A percentile compares a stretch with the other conserved stretches of the same genome.
Conservation (phyloP, 164 flowering plant genomes). For the Stephania yunnanensis region DNA sequence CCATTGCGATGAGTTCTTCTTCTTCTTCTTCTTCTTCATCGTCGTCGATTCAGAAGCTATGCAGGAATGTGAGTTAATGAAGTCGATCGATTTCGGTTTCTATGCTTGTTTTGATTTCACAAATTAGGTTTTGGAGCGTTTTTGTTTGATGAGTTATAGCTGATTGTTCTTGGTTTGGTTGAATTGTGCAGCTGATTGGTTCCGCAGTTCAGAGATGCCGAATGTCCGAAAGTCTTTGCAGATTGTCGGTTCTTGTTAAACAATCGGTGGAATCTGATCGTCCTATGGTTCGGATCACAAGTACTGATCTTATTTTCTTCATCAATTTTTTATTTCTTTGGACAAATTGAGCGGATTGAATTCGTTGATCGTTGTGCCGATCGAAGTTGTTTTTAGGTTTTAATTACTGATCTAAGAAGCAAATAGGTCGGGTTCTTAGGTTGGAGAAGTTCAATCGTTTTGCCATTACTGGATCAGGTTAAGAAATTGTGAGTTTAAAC, state of each 20-base stretch:
- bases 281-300: constrained; percentile 33
- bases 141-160: neutral
- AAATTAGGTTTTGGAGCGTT: neutral
- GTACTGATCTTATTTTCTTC: constrained; percentile 22
- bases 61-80: constrained; percentile 28
- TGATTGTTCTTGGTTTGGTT: neutral
- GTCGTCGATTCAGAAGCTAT: constrained; percentile 19
- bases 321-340: neutral
- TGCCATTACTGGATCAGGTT: neutral
- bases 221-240: constrained; percentile 46
- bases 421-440: too few relatives aligned
- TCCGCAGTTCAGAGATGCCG: constrained; percentile 66
- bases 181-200: constrained; percentile 41
- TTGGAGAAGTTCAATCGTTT: neutral
- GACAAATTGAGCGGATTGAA: neutral
- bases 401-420: neutral
- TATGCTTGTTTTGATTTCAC: neutral
- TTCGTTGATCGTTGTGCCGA: neutral
- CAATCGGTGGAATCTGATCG: constrained; percentile 23
- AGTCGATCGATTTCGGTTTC: neutral
- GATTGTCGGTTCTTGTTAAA: constrained; percentile 45
- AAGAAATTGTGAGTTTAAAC: neutral
- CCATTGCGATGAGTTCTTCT: constrained; percentile 20
- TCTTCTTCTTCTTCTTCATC: constrained; percentile 1
- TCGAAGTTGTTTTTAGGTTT: neutral